Percentiles rank a stretch among this genome's conserved stretches.
Evolutionary conservation across 1,284 basidiomycete species (phyloP).

Genomic region (Peniophora sp.): DNA sequence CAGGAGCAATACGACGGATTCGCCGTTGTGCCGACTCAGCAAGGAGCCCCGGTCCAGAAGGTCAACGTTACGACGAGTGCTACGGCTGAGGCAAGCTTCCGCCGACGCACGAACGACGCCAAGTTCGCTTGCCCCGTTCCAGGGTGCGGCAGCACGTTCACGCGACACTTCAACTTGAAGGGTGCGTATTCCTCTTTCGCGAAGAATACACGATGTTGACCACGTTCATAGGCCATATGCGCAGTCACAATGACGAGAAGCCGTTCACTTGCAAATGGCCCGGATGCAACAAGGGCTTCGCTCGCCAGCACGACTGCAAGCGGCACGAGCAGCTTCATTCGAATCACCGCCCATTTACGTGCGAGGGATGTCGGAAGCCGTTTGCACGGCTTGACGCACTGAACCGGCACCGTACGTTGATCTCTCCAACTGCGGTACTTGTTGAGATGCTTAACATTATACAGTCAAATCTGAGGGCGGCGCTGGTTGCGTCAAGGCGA

Average conservation of each 20-base stretch:
- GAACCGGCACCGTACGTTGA: conserved; percentile 62
- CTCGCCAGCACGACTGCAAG: conserved; percentile 80
- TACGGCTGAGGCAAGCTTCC: conserved; percentile 65
- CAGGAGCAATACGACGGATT: no score
- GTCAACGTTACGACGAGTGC: conserved; percentile 66
- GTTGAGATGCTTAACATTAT: conserved; percentile 3
- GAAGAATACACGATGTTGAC: conserved; percentile 5
- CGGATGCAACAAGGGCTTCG: conserved; percentile 77
- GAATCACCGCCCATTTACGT: conserved; percentile 68
- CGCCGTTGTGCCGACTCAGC: background rate
- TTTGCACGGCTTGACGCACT: conserved; percentile 77
- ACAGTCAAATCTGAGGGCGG: conserved; percentile 51
- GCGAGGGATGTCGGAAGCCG: conserved; percentile 70
- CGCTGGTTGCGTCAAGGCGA: conserved; percentile 37
- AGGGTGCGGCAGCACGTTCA: conserved; percentile 78
- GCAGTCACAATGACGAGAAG: conserved; percentile 78
- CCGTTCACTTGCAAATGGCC: conserved; percentile 83
- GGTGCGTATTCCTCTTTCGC: conserved; percentile 33
- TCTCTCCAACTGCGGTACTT: conserved; percentile 1
- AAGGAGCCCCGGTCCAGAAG: conserved; percentile 29
- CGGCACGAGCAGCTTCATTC: conserved; percentile 76
- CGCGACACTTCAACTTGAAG: conserved; percentile 74
- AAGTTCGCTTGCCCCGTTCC: conserved; percentile 68
- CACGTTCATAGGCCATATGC: conserved; percentile 52
- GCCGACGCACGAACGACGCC: conserved; percentile 65